Conservation (phyloP, 2,329 filamentous ascomycete species). For the Pseudocercospora crystallina region DNA sequence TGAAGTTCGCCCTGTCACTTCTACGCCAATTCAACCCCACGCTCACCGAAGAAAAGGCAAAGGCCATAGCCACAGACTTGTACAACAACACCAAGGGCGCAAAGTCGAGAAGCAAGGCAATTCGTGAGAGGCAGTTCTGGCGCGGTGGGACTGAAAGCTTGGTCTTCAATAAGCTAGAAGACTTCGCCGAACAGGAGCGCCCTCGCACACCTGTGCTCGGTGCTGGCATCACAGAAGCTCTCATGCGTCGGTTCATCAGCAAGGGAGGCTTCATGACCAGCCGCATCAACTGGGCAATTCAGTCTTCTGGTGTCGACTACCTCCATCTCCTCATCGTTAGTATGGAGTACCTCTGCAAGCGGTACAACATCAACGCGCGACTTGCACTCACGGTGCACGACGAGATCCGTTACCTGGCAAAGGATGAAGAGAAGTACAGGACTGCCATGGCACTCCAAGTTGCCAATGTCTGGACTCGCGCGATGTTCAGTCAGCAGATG, state of each 20-base stretch:
- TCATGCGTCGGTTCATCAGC: constrained; percentile 83
- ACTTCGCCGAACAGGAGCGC: constrained; percentile 91
- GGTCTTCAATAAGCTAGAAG: constrained; percentile 96
- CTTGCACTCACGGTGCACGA: constrained; percentile 94
- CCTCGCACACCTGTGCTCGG: constrained; percentile 90
- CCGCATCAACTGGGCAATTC: constrained; percentile 98
- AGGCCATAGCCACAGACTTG: constrained; percentile 71
- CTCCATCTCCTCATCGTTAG: constrained; percentile 87
- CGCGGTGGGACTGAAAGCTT: constrained; percentile 94
- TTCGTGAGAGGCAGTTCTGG: constrained; percentile 83
- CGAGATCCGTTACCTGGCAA: constrained; percentile 91
- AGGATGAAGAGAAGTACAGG: constrained; percentile 80
- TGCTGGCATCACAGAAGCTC: constrained; percentile 91
- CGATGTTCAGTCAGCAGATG: constrained; percentile 96
- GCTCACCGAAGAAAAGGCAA: constrained; percentile 76
- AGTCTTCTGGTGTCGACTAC: constrained; percentile 96
- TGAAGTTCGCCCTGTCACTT: constrained; percentile 88
- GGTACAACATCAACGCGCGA: constrained; percentile 81
- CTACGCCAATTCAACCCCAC: constrained; percentile 90
- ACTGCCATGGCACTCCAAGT: constrained; percentile 91
- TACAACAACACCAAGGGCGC: constrained; percentile 89
- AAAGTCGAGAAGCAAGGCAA: constrained; percentile 71
- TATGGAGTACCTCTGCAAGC: constrained; percentile 90
- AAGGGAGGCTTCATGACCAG: constrained; percentile 93
- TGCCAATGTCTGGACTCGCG: constrained; percentile 92